These are phyloP conservation scores for Malus hybrid DNA, from an alignment of 331 rosid genomes.

Conservation along the genomic window DNA sequence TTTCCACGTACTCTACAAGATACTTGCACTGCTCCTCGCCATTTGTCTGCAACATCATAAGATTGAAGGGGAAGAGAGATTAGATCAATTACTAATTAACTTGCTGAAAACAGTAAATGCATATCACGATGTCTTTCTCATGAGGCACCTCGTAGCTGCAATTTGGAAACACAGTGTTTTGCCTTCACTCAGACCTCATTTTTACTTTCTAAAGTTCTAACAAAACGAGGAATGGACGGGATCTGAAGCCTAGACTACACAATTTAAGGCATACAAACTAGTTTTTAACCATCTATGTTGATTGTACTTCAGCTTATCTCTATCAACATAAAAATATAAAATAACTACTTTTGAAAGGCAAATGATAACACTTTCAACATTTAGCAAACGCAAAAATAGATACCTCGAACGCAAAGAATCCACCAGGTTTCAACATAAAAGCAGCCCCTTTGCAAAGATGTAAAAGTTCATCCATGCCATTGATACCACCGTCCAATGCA, in stretches of 20 bases:
- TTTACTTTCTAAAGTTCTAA: neutral
- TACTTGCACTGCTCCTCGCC: constrained; percentile 70
- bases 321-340: neutral
- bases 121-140: too few species aligned
- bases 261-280: neutral
- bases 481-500: constrained; percentile 69
- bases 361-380: neutral
- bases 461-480: constrained; percentile 59
- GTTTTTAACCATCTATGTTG: neutral
- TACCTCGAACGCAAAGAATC: constrained; percentile 30
- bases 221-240: neutral
- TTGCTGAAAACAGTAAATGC: neutral
- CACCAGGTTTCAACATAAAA: constrained; percentile 62
- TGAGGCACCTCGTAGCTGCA: too few species aligned
- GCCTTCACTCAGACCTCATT: too few species aligned
- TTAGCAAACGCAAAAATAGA: neutral
- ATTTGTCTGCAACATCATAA: constrained; percentile 52
- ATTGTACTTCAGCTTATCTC: neutral
- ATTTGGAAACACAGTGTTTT: too few species aligned
- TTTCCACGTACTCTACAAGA: constrained; percentile 59
- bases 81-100: neutral
- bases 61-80: constrained; percentile 9
- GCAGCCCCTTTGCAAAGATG: constrained; percentile 79
- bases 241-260: neutral
- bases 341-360: neutral